These are phyloP conservation scores for Alternaria arborescens DNA, from an alignment of 2,329 filamentous ascomycete species.

Conservation along the genomic window DNA sequence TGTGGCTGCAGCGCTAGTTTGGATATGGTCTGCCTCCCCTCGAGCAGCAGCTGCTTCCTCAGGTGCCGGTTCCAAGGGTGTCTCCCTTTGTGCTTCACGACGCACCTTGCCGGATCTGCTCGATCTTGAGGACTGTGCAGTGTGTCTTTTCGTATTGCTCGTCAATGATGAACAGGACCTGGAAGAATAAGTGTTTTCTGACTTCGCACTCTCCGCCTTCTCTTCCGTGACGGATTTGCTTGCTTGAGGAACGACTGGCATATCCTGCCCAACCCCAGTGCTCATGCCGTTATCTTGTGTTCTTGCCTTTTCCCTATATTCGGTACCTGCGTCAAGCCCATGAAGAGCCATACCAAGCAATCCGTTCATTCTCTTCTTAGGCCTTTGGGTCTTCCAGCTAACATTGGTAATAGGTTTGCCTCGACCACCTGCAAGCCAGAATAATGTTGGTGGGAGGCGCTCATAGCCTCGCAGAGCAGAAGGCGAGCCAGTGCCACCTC, in stretches of 20 bases:
- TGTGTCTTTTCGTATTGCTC: not conserved
- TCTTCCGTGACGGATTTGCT: not conserved
- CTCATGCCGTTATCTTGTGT: accelerated
- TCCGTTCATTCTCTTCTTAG: slow-evolving; percentile 35
- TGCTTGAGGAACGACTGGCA: not conserved
- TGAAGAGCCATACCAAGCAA: slow-evolving; percentile 35
- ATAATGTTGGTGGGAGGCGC: slow-evolving; percentile 26
- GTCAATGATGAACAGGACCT: not conserved
- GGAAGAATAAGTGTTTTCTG: not conserved
- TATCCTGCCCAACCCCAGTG: not conserved
- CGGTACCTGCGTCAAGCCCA: slow-evolving; percentile 11
- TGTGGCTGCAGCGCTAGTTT: not conserved
- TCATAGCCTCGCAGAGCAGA: slow-evolving; percentile 11
- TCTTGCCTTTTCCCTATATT: not conserved
- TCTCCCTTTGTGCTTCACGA: not conserved
- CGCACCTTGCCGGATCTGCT: not conserved
- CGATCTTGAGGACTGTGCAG: not conserved
- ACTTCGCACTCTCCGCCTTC: not conserved
- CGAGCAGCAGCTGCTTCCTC: not conserved
- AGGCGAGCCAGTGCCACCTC: slow-evolving; percentile 28
- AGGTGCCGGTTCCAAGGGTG: not conserved
- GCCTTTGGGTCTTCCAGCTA: slow-evolving; percentile 34
- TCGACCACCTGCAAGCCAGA: slow-evolving; percentile 37
- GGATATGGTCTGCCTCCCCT: not conserved
- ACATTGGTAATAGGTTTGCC: slow-evolving; percentile 19